phyloP scores from a whole-genome alignment of 306 rosid species.

The Astragalus glycyphyllos region DNA sequence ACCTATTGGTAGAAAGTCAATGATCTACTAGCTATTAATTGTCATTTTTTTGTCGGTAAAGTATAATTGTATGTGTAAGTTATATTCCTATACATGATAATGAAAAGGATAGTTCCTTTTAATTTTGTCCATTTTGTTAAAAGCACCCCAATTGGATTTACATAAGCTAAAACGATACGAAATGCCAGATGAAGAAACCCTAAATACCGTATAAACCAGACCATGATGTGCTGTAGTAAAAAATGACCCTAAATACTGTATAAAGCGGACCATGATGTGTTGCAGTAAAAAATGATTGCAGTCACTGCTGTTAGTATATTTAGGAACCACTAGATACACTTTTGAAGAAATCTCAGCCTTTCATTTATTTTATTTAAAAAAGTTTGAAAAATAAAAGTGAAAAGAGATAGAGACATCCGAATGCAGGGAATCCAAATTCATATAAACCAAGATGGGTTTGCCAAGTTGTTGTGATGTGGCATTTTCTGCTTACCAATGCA shows the following conservation, averaged over 20 bases:
- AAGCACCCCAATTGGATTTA: slow-evolving; percentile 20
- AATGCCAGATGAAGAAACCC: slow-evolving; percentile 39
- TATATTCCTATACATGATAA: slow-evolving; percentile 5
- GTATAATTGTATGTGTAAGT: neutral
- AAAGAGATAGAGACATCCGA: too few relatives aligned
- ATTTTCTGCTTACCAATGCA: slow-evolving; percentile 27
- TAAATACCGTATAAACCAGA: slow-evolving; percentile 23
- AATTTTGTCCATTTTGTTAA: neutral
- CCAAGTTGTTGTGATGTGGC: slow-evolving; percentile 38
- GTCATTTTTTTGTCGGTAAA: neutral
- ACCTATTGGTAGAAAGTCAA: neutral
- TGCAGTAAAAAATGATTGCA: too few relatives aligned
- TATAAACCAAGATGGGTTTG: slow-evolving; percentile 17
- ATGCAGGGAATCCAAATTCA: too few relatives aligned
- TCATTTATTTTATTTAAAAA: too few relatives aligned
- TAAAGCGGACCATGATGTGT: too few relatives aligned
- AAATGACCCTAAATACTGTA: too few relatives aligned
- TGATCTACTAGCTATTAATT: neutral
- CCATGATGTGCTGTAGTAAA: too few relatives aligned
- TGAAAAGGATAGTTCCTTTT: slow-evolving; percentile 8
- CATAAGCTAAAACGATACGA: slow-evolving; percentile 17
- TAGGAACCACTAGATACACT: too few relatives aligned
- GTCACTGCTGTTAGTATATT: too few relatives aligned
- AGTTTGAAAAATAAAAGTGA: too few relatives aligned
- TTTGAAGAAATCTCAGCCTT: too few relatives aligned